Base-by-base conservation (phyloP, 352 stramenopile species). In the Phytophthora kernoviae region DNA sequence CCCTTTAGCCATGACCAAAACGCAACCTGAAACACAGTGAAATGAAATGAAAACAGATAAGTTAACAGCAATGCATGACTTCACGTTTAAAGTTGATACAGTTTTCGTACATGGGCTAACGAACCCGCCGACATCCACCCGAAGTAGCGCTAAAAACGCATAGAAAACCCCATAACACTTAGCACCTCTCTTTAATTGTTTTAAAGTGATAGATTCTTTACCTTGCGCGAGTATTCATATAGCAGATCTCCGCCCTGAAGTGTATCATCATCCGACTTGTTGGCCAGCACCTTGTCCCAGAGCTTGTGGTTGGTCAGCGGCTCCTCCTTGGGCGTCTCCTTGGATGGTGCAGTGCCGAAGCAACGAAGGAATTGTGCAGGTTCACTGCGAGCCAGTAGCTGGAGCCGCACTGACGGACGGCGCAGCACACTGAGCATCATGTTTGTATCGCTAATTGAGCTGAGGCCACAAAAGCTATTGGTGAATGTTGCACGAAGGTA, bases 1-100 rank as follows among this genome's bases (percentile, higher is more conserved):
- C 86, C 86, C 57, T 95, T 95, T 48, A 93, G 70, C 86, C 86
- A 95, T 22, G 84, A 93, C 86, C 86, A 95, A 49, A 95, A 95
- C 20, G 86, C 84, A 57, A 95, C 91, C 81, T 95, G 15, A 4
- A 15, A 60, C 34, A 58, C 9, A 54, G 26, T 17, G 54, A 5
- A 30, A 50, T 39, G 18, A 21, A 45, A 5, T 18, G 22, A 39
- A 24, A 34, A 42, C 17, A 70, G 46, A 40, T 14, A 49, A 21
- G 1, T n/a, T 20, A 49, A 17, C 17, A 32, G 33, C 5, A 47
- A 26, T 22, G 1, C 24, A 30, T n/a, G n/a, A n/a, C 24, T 30
- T 6, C 24, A 30, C 24, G 6, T 30, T 30, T 7, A 30, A 30
- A 59, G 30, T 26, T 48, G 8, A 12, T 4, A 20, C 1, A n/a